Base-by-base conservation (phyloP, 768 basidiomycete genomes). In the Mycena rosella region DNA sequence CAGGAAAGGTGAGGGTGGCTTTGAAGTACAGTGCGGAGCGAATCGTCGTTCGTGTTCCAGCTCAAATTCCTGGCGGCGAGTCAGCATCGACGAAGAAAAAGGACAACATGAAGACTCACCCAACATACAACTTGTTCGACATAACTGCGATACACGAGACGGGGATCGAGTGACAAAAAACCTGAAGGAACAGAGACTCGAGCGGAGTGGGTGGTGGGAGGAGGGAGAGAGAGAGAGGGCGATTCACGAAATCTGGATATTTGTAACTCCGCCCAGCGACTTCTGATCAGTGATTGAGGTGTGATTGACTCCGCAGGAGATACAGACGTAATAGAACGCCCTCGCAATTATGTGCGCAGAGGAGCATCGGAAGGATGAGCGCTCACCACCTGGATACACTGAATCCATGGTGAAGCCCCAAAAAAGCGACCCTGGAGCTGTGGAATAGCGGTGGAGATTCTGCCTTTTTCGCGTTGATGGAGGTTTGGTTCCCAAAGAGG, bases 11-110 rank as follows among this genome's bases (percentile, higher is more conserved):
- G 0, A 36, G 32, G 74, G 73, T 63, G 67, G 55, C 5, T 11
- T 15, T 2, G 51, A 42, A 18, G 18, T 29, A 78, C 95, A 84
- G 89, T 81, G 80, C 91, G 91, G 74, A 98, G 88, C 64, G 87
- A 87, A 30, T 97, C 96, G 88, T 96, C 95, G 79, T 89, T 96
- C 80, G 96, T 97, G 86, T 91, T 91, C 94, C 94, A 95, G 87
- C 92, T 94, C 87, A 95, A 86, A 89, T 95, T 95, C 85, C 93
- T 95, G 89, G 81, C 81, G 22, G 14, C 3, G 10, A 40, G 29
- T 55, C 3, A 59, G 56, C 26, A 29, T 32, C 49, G 44, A 24
- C n/a, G 47, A 17, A 24, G 48, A 44, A 17, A 40, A 34, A 44
- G 20, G 60, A 27, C n/a, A 17, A 13, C 3, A 18, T 15, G 6